These are phyloP conservation scores for Maudiozyma serrabonitensis DNA, from an alignment of 805 yeast species.

Conservation along the genomic window DNA sequence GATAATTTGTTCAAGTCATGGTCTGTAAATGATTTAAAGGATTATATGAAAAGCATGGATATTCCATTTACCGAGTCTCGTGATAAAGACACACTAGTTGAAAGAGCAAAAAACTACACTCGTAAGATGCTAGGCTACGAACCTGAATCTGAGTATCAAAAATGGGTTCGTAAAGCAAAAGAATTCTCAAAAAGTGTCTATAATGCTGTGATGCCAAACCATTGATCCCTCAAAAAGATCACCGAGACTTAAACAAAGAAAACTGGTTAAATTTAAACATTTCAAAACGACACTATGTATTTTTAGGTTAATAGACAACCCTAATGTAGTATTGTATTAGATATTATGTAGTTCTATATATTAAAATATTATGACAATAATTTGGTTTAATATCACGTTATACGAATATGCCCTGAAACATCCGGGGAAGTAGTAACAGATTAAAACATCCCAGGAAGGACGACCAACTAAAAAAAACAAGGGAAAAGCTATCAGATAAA, in stretches of 20 bases:
- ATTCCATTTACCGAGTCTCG: constrained; percentile 4
- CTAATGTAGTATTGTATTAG: too few species aligned
- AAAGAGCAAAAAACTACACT: constrained; percentile 35
- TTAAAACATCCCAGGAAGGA: background rate
- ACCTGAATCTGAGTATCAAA: constrained; percentile 21
- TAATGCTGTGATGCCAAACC: background rate
- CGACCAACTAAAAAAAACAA: background rate
- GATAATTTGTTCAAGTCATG: constrained; percentile 30
- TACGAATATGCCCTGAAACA: too few species aligned
- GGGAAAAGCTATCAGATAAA: background rate
- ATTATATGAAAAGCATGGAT: constrained; percentile 27
- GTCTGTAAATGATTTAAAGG: constrained; percentile 35
- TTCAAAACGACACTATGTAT: too few species aligned
- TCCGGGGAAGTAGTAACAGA: background rate
- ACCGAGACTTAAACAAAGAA: background rate
- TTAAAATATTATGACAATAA: too few species aligned
- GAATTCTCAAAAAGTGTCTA: background rate
- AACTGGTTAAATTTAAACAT: too few species aligned
- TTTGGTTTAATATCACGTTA: too few species aligned
- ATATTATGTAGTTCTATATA: too few species aligned
- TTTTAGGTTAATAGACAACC: too few species aligned
- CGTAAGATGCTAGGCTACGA: constrained; percentile 29
- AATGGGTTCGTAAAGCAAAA: constrained; percentile 10
- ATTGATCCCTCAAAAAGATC: background rate
- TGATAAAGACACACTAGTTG: constrained; percentile 23